A percentile compares a stretch with the other conserved stretches of the same genome.
Evolutionary conservation across 2,329 filamentous ascomycete genomes (phyloP).

Genomic region (Trichoderma sp.): DNA sequence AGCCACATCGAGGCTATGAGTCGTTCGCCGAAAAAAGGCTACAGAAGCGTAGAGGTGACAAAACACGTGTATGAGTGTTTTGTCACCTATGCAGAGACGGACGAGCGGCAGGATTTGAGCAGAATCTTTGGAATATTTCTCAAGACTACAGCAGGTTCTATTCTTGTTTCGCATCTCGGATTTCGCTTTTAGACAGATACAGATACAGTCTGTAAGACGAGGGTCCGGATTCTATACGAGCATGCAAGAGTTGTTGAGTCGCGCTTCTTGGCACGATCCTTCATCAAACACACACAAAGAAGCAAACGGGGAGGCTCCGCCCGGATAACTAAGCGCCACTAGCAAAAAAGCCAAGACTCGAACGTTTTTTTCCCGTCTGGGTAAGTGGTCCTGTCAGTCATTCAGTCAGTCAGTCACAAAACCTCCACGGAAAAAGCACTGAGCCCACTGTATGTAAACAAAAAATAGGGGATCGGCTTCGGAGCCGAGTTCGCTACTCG

Average conservation of each 20-base stretch:
- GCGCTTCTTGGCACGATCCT: not conserved
- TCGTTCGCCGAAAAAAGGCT: not conserved
- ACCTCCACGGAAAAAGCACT: not conserved
- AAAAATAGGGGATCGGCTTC: not conserved
- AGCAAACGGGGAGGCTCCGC: not conserved
- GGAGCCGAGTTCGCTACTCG: not conserved
- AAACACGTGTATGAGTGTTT: not conserved
- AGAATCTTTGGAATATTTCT: not conserved
- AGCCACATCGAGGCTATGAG: not conserved
- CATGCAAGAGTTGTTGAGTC: not conserved
- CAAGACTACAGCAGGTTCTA: no score
- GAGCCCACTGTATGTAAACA: not conserved
- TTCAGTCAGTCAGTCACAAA: not conserved
- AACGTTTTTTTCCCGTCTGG: not conserved
- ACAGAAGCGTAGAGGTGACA: not conserved
- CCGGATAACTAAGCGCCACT: not conserved
- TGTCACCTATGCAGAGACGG: not conserved
- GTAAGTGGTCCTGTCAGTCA: not conserved
- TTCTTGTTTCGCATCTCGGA: not conserved
- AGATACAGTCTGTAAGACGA: not conserved
- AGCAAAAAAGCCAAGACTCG: not conserved
- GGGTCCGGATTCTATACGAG: not conserved
- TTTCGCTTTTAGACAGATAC: not conserved
- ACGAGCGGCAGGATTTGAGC: not conserved
- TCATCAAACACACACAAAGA: not conserved